phyloP scores from a whole-genome alignment of 2,329 filamentous ascomycete species.

The Pseudogymnoascus sp. region DNA sequence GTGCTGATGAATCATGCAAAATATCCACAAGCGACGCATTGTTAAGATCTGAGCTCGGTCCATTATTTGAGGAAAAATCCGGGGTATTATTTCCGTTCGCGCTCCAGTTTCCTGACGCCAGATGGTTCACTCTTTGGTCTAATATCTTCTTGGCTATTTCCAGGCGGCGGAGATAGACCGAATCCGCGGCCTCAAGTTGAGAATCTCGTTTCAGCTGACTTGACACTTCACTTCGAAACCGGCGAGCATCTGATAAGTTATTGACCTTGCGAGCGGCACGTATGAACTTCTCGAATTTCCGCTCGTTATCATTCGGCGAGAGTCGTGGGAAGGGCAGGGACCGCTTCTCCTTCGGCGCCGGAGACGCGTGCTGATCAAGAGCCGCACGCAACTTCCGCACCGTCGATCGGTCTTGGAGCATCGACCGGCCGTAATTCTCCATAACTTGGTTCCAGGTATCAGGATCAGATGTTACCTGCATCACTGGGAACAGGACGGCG shows the following conservation, averaged over 20 bases:
- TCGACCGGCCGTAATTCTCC: slow-evolving; percentile 78
- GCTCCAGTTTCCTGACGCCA: slow-evolving; percentile 60
- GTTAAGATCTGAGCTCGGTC: slow-evolving; percentile 52
- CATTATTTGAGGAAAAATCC: neutral
- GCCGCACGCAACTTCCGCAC: slow-evolving; percentile 87
- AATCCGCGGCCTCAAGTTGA: slow-evolving; percentile 71
- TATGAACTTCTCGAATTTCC: slow-evolving; percentile 91
- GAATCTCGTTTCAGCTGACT: slow-evolving; percentile 86
- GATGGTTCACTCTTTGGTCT: slow-evolving; percentile 79
- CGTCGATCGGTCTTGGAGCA: slow-evolving; percentile 91
- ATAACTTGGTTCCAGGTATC: slow-evolving; percentile 98
- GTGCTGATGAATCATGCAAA: slow-evolving; percentile 79
- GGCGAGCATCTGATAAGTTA: slow-evolving; percentile 85
- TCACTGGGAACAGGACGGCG: slow-evolving; percentile 76
- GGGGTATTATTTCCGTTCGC: slow-evolving; percentile 20
- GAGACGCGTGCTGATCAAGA: slow-evolving; percentile 86
- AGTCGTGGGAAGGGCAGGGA: slow-evolving; percentile 71
- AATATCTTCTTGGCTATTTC: slow-evolving; percentile 88
- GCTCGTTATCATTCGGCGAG: slow-evolving; percentile 75
- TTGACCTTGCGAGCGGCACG: slow-evolving; percentile 80
- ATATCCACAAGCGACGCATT: slow-evolving; percentile 75
- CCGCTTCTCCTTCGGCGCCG: slow-evolving; percentile 60
- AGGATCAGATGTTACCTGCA: slow-evolving; percentile 77
- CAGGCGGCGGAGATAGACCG: slow-evolving; percentile 77
- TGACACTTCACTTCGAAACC: slow-evolving; percentile 85